These are phyloP conservation scores for Clohesyomyces aquaticus DNA, from an alignment of 495 filamentous ascomycete genomes.

Conservation along the genomic window DNA sequence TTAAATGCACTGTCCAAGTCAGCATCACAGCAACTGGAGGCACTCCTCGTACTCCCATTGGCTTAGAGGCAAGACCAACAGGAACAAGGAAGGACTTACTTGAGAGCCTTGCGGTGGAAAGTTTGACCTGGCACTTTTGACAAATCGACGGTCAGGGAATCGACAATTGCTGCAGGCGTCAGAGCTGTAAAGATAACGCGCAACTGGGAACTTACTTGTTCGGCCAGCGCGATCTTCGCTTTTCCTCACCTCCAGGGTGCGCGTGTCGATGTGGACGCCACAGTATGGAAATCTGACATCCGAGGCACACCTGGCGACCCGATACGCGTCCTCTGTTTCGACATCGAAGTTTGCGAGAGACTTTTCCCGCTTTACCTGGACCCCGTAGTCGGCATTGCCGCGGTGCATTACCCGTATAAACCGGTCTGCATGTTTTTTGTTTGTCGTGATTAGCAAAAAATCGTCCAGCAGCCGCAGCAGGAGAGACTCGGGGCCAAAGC, in stretches of 20 bases:
- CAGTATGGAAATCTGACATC: slow-evolving; percentile 79
- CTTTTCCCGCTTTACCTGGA: slow-evolving; percentile 75
- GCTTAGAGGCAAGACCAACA: not conserved
- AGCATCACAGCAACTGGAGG: slow-evolving; percentile 25
- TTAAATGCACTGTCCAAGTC: slow-evolving; percentile 65
- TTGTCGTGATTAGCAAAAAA: slow-evolving; percentile 82
- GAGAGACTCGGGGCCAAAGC: slow-evolving; percentile 61
- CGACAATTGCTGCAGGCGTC: slow-evolving; percentile 48
- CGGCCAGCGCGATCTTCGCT: slow-evolving; percentile 57
- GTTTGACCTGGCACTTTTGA: slow-evolving; percentile 68
- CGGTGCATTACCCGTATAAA: slow-evolving; percentile 80
- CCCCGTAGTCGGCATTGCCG: slow-evolving; percentile 78
- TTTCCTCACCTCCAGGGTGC: slow-evolving; percentile 73
- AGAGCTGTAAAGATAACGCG: slow-evolving; percentile 3
- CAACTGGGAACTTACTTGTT: slow-evolving; percentile 47
- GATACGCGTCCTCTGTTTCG: slow-evolving; percentile 9
- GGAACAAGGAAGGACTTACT: slow-evolving; percentile 43
- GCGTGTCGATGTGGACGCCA: slow-evolving; percentile 73
- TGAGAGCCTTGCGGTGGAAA: slow-evolving; percentile 79
- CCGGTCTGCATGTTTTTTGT: slow-evolving; percentile 61
- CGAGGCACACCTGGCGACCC: slow-evolving; percentile 21
- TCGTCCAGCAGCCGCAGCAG: slow-evolving; percentile 87
- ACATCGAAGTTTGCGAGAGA: slow-evolving; percentile 83
- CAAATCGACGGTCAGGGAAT: slow-evolving; percentile 79
- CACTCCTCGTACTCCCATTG: slow-evolving; percentile 9